Conservation (phyloP, 148 eudicot species). For the Heliosperma pusillum region DNA sequence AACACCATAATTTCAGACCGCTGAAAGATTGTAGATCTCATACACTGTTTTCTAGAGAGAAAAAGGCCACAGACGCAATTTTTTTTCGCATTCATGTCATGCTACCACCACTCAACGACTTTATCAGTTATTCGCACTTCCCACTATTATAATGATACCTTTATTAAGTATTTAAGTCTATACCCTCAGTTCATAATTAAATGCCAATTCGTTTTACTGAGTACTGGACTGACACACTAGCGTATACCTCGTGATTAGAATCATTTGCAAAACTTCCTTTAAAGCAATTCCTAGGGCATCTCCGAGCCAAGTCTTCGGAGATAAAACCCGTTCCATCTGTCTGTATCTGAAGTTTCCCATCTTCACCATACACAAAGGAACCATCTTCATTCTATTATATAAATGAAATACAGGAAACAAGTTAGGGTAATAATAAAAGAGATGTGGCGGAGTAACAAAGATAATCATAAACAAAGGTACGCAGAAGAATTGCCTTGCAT, state of each 20-base stretch:
- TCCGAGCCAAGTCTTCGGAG: constrained; percentile 10
- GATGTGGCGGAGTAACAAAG: not conserved
- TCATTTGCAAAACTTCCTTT: constrained; percentile 1
- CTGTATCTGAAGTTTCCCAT: constrained; percentile 12
- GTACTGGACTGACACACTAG: not conserved
- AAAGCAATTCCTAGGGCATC: constrained; percentile 9
- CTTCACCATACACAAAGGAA: constrained; percentile 4
- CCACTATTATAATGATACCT: not conserved
- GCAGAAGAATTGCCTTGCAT: not conserved
- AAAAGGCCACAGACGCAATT: no score
- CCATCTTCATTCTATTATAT: constrained; percentile 8
- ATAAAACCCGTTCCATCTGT: constrained; percentile 20
- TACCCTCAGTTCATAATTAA: not conserved
- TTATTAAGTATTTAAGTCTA: not conserved
- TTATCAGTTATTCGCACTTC: not conserved
- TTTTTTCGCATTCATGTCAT: no score
- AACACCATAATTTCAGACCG: not conserved
- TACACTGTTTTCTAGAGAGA: not conserved
- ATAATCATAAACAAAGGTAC: not conserved
- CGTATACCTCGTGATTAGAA: constrained; percentile 3
- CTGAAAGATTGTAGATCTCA: not conserved
- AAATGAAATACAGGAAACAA: not conserved
- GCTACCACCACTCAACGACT: not conserved
- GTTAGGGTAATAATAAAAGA: not conserved
- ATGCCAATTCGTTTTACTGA: not conserved